Evolutionary conservation across 495 filamentous ascomycete genomes (phyloP), one percentile per base, ranked within the genome.

Genomic region (Stereocaulon alpinum): DNA sequence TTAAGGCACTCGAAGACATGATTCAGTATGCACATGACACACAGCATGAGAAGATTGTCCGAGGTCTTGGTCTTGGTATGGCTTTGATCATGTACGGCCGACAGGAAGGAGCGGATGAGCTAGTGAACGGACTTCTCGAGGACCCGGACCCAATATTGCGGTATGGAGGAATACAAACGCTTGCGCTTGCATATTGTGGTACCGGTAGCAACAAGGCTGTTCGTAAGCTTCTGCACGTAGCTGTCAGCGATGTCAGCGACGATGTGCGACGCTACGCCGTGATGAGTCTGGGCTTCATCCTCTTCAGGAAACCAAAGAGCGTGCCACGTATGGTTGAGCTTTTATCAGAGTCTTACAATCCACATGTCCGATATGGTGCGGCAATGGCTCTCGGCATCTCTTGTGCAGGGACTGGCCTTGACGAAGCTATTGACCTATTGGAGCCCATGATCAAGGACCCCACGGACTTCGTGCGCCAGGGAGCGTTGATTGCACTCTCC

Each of bases 371-470:
- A 47, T 99, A 99, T 63, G 94, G 94, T 66, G 95, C 94, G 4
- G 91, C 94, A 32, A 96, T 99, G 88, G 94, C 94, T 17, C 81
- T 99, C 15, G 94, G 94, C 73, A 97, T 99, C 65, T 93, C 94
- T 40, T 97, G 94, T 65, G 94, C 94, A 29, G 94, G 94, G 34
- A 99, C 94, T 42, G 94, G 94, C 22, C 74, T 97, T 29, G 92
- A 97, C 62, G 94, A 97, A 73, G 94, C 94, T 3, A 94, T 96
- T 63, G 94, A 97, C 63, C 79, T 99, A 32, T 79, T 99, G 10
- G 94, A 99, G 73, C 94, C 94, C 27, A 97, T 99, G 94, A 90
- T 96, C 72, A 99, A 99, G 77, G 94, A 99, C 68, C 93, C 94
- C 17, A 93, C 89, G 54, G 94, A 99, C 76, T 99, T 99, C 68